Evolutionary conservation across 106 monocot genomes (phyloP).

Genomic region (Agapanthus africanus): DNA sequence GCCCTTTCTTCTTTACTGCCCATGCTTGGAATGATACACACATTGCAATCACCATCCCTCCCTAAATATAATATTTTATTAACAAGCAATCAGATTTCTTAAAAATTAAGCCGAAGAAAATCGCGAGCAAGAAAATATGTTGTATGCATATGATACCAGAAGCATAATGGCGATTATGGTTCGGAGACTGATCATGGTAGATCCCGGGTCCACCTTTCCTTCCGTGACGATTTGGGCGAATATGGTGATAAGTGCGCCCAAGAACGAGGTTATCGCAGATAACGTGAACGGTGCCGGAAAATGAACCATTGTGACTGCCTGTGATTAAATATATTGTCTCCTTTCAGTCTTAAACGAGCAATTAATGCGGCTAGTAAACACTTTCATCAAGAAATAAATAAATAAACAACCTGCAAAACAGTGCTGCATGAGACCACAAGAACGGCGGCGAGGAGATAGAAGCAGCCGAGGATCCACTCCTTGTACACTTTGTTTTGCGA

Average conservation of each 20-base stretch:
- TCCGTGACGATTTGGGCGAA: slow-evolving; percentile 9
- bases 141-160: slow-evolving; percentile 13
- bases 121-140: no score
- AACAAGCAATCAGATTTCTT: neutral
- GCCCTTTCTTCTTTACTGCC: slow-evolving; percentile 68
- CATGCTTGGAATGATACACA: slow-evolving; percentile 64
- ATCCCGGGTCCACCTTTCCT: slow-evolving; percentile 19
- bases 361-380: no score
- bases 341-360: no score
- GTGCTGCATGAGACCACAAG: slow-evolving; percentile 45
- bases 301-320: slow-evolving; percentile 27
- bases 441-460: slow-evolving; percentile 37
- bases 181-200: slow-evolving; percentile 5
- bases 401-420: slow-evolving; percentile 50
- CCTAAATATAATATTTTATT: no score
- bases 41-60: slow-evolving; percentile 28
- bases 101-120: no score
- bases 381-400: no score
- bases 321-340: no score
- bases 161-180: slow-evolving; percentile 19
- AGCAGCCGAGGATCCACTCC: slow-evolving; percentile 57
- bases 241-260: slow-evolving; percentile 24
- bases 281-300: slow-evolving; percentile 35
- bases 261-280: slow-evolving; percentile 5
- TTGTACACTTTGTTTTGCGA: neutral